Evolutionary conservation across 2,329 filamentous ascomycete species (phyloP).

Genomic region (Trichoderma endophyticum): DNA sequence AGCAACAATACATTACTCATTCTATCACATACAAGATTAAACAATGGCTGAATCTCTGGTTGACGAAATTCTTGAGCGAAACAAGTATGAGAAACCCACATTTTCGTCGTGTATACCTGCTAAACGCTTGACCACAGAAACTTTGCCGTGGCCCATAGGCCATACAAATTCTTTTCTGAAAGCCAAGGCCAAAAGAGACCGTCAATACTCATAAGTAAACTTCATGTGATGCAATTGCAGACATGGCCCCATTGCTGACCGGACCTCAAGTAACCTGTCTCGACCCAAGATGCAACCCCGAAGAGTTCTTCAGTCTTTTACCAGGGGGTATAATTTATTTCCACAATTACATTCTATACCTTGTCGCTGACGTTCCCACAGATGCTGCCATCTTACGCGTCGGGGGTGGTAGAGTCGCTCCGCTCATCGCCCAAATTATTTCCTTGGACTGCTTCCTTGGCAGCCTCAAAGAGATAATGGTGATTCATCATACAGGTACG

Average conservation of each 20-base stretch:
- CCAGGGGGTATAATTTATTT: neutral
- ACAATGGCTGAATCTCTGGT: neutral
- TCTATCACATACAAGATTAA: neutral
- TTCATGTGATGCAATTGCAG: neutral
- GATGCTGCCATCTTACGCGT: neutral
- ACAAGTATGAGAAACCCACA: neutral
- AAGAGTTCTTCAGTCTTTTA: neutral
- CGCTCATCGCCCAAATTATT: neutral
- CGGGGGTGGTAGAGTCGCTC: neutral
- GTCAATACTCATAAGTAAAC: neutral
- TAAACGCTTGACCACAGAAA: neutral
- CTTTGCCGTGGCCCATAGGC: neutral
- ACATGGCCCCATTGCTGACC: neutral
- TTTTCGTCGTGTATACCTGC: neutral
- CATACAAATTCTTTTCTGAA: neutral
- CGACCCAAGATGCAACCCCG: neutral
- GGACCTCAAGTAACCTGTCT: neutral
- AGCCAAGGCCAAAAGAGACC: neutral
- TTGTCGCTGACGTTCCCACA: neutral
- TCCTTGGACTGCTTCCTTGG: neutral
- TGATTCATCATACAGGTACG: neutral
- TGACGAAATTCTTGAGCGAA: neutral
- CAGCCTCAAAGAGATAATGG: neutral
- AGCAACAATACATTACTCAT: neutral
- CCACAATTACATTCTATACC: accelerated